Evolutionary conservation across 805 yeast genomes (phyloP).

Genomic region (Candida namnaoensis): DNA sequence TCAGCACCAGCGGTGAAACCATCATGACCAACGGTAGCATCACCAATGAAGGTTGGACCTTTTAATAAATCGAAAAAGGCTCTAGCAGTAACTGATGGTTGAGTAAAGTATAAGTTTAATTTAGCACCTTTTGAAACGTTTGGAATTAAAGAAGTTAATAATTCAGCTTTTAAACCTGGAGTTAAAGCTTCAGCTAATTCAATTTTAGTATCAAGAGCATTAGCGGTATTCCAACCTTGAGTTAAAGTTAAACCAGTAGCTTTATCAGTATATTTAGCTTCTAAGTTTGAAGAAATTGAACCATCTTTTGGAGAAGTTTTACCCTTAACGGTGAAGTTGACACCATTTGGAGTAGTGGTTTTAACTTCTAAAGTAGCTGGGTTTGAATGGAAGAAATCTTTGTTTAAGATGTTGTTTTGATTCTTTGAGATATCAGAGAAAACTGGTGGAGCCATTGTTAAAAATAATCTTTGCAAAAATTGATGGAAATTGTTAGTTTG

Average conservation of each 20-base stretch:
- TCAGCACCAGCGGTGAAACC: constrained; percentile 97
- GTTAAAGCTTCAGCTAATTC: constrained; percentile 88
- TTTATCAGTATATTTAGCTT: constrained; percentile 90
- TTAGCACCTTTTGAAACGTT: constrained; percentile 80
- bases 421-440: constrained; percentile 90
- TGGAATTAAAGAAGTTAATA: constrained; percentile 83
- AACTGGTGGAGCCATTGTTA: constrained; percentile 72
- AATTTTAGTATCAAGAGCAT: constrained; percentile 84
- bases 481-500: neutral
- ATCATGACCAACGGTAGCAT: constrained; percentile 89
- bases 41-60: constrained; percentile 95
- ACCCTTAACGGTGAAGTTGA: constrained; percentile 89
- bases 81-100: constrained; percentile 89
- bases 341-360: constrained; percentile 95
- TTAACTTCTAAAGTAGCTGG: constrained; percentile 85
- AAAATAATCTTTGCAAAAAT: neutral
- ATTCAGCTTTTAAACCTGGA: constrained; percentile 91
- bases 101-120: constrained; percentile 83
- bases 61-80: constrained; percentile 91
- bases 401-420: constrained; percentile 81
- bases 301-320: constrained; percentile 72
- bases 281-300: constrained; percentile 80
- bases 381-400: constrained; percentile 88
- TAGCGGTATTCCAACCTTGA: constrained; percentile 97
- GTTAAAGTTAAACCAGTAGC: constrained; percentile 86